A percentile compares a stretch with the other conserved stretches of the same genome.
These are phyloP conservation scores for Cladophialophora yegresii DNA, from an alignment of 2,329 filamentous ascomycete genomes.

Conservation along the genomic window DNA sequence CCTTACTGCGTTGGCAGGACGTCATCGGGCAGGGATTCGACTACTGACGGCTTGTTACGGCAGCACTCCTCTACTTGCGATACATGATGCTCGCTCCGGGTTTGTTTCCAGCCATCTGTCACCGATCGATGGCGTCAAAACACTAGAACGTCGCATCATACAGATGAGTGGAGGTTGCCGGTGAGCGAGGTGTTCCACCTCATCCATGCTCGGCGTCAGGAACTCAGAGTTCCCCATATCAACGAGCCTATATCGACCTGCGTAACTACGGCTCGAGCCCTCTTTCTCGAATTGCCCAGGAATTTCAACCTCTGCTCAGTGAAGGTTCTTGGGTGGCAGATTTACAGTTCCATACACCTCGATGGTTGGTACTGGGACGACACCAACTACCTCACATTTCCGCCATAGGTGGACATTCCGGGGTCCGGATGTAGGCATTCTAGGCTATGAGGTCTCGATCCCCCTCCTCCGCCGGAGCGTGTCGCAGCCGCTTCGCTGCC, in stretches of 20 bases:
- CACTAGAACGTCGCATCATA: neutral
- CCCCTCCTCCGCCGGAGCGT: no score
- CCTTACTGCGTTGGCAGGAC: neutral
- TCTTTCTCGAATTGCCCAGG: neutral
- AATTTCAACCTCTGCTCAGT: neutral
- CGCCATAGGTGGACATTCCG: no score
- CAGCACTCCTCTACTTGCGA: no score
- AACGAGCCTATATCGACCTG: neutral
- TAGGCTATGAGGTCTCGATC: no score
- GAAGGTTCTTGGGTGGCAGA: neutral
- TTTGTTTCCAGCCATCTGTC: no score
- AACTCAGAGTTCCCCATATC: neutral
- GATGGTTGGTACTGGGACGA: no score
- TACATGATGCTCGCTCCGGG: neutral
- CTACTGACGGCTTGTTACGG: neutral
- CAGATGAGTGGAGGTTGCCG: neutral
- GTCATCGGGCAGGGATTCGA: neutral
- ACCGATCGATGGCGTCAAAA: neutral
- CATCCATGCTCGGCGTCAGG: neutral
- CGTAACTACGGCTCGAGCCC: neutral
- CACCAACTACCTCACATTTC: no score
- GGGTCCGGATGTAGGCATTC: no score
- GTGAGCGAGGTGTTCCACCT: neutral
- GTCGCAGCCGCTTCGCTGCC: no score
- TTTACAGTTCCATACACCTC: neutral